Base-by-base conservation (phyloP, 2,329 filamentous ascomycete species). In the Apiospora saccharicola region DNA sequence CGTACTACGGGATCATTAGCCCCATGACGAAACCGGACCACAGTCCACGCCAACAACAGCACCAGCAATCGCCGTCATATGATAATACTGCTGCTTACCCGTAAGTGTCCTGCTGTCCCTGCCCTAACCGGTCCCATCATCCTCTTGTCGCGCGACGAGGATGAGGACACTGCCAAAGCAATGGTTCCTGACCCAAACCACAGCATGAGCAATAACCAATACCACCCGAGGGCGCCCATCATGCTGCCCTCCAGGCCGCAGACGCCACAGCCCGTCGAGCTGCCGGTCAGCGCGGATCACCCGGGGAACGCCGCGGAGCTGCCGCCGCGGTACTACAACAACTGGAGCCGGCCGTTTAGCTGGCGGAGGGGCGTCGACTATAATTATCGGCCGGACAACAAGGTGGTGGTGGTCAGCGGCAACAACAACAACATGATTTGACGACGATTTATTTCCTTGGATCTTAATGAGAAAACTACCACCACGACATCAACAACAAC, bases 141-240 rank as follows among this genome's bases (percentile, higher is more conserved):
- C 19, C 22, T 64, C 57, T 64, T 64, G 34, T 41, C 13, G 19
- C 57, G 57, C 30, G 57, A 64, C 10, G 57, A 41, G 19, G 57
- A 61, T 8, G 53, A 64, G 5, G 57, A 64, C 19, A 64, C 14
- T 1, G 57, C 57, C 57, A 64, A 41, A 14, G 57, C 57, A 41
- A 64, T 41, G 19, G 57, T 64, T 24, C 57, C 57, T 64, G 57
- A 64, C 30, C 57, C 57, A 5, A 41, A 64, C 57, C 57, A 64
- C 22, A 64, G 57, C 57, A 64, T 64, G 8, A 64, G 19, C 10
- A 37, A 13, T 12, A 64, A 19, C 57, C 57, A 64, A 10, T 64
- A 64, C 57, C 57, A 64, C 57, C 57, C 57, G 57, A 64, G 57
- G 12, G 34, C 34, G 8, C 57, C 57, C 57, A 64, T 64, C 34